Evolutionary conservation across 768 basidiomycete genomes (phyloP).

Genomic region (Boletus barrowsii): DNA sequence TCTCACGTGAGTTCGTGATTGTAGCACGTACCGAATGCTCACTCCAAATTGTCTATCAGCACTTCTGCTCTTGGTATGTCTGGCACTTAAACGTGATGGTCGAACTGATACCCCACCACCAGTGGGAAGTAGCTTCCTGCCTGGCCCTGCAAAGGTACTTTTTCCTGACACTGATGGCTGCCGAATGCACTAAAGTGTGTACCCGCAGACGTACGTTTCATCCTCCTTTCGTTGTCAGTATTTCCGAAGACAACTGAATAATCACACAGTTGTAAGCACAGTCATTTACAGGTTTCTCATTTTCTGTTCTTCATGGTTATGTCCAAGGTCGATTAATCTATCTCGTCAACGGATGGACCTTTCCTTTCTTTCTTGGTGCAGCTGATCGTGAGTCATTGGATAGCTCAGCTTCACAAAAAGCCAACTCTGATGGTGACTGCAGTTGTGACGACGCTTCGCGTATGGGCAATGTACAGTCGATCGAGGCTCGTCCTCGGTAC

Average conservation of each 20-base stretch:
- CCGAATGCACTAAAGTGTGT: not conserved
- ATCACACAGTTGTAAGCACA: not conserved
- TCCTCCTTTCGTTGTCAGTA: not conserved
- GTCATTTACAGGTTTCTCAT: not conserved
- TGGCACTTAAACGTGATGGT: no score
- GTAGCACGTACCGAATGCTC: no score
- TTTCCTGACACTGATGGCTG: no score
- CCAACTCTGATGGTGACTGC: not conserved
- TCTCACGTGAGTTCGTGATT: not conserved
- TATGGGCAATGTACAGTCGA: not conserved
- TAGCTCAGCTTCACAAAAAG: no score
- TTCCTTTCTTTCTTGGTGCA: not conserved
- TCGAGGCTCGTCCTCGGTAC: no score
- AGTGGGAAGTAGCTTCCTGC: not conserved
- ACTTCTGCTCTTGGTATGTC: no score
- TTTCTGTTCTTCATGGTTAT: no score
- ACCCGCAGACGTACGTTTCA: not conserved
- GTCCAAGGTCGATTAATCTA: not conserved
- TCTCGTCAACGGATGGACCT: not conserved
- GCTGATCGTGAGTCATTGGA: not conserved
- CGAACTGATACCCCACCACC: no score
- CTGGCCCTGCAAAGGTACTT: constrained; percentile 1
- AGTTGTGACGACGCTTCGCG: not conserved
- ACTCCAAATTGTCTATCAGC: no score
- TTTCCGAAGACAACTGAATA: not conserved